Evolutionary conservation across 441 rosid genomes (phyloP).

Genomic region (Biscutella auriculata): DNA sequence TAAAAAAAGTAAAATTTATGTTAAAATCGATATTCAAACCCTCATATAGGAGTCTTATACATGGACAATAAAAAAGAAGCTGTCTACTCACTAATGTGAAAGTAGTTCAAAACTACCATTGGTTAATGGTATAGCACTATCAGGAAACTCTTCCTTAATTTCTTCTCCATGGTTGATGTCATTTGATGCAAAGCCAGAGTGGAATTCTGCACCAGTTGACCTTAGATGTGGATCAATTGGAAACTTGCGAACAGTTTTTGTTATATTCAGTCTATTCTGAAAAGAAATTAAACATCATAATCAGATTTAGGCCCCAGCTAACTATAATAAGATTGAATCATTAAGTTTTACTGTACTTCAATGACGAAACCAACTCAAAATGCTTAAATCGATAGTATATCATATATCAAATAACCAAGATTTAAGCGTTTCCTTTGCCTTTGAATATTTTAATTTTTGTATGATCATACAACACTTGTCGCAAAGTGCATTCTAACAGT

Average conservation of each 20-base stretch:
- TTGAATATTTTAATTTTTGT: not conserved
- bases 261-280: slow-evolving; percentile 97
- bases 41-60: slow-evolving; percentile 1
- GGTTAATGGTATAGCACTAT: slow-evolving; percentile 50
- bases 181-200: slow-evolving; percentile 46
- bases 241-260: slow-evolving; percentile 84
- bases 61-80: slow-evolving; percentile 10
- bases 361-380: not conserved
- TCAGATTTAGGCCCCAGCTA: slow-evolving; percentile 13
- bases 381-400: not conserved
- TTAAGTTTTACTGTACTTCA: too few species aligned
- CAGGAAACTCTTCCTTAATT: slow-evolving; percentile 46
- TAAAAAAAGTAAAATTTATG: not conserved
- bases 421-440: not conserved
- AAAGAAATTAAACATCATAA: slow-evolving; percentile 22
- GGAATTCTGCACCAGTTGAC: slow-evolving; percentile 75
- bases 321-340: too few species aligned
- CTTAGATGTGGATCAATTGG: slow-evolving; percentile 76
- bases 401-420: not conserved
- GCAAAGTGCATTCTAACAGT: not conserved
- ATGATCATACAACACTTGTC: not conserved
- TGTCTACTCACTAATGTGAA: slow-evolving; percentile 62
- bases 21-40: not conserved
- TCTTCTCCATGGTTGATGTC: slow-evolving; percentile 86
- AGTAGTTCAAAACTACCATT: slow-evolving; percentile 52